phyloP scores from a whole-genome alignment of 345 rosid species.

The Eutrema yunnanense region DNA sequence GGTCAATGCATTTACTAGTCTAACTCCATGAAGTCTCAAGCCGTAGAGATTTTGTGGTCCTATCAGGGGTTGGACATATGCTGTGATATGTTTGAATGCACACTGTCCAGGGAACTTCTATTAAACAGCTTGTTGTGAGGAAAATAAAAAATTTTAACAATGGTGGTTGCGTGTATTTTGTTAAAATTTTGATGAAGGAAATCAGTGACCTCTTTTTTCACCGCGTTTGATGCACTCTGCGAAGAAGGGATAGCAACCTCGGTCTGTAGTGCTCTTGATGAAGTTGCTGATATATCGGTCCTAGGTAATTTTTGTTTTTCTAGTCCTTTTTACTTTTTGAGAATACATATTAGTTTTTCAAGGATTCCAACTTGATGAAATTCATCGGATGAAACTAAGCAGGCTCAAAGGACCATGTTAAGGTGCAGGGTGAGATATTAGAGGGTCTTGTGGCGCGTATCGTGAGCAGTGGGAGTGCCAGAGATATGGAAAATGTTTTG shows the following conservation, averaged over 20 bases:
- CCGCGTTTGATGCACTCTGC: constrained; percentile 73
- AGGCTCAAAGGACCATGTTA: constrained; percentile 78
- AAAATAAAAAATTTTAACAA: no score
- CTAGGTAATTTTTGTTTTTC: constrained; percentile 44
- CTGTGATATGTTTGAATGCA: not conserved
- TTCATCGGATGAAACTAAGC: constrained; percentile 3
- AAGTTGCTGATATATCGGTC: constrained; percentile 82
- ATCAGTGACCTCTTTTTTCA: constrained; percentile 72
- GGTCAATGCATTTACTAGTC: not conserved
- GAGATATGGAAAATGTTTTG: constrained; percentile 69
- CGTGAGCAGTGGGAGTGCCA: constrained; percentile 64
- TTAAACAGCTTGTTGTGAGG: not conserved
- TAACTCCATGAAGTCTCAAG: not conserved
- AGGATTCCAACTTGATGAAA: not conserved
- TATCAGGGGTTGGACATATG: not conserved
- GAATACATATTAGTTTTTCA: not conserved
- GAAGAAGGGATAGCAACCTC: constrained; percentile 92
- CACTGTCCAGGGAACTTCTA: no score
- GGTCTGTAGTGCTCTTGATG: constrained; percentile 81
- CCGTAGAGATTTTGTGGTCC: not conserved
- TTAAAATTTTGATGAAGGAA: constrained; percentile 48
- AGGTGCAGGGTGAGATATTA: constrained; percentile 84
- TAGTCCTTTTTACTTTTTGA: not conserved
- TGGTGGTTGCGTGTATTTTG: not conserved
- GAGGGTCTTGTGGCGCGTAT: constrained; percentile 98